Percentiles rank a stretch among this genome's conserved stretches.
phyloP scores from a whole-genome alignment of 164 flowering plant species.

The Dillenia suffruticosa region DNA sequence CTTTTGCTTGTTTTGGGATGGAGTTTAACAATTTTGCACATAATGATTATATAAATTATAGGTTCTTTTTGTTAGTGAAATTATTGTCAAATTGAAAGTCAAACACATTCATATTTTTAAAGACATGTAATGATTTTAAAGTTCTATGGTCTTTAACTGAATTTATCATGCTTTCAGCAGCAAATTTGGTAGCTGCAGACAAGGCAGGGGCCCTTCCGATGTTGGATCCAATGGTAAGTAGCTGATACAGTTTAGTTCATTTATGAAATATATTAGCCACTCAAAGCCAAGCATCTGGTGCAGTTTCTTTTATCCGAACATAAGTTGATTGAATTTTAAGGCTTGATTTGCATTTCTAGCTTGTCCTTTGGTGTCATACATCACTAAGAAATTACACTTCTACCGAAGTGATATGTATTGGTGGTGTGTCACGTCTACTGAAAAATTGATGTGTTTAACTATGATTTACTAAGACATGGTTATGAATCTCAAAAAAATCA shows the following conservation, averaged over 20 bases:
- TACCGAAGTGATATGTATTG: no score
- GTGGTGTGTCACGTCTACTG: not conserved
- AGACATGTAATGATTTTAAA: not conserved
- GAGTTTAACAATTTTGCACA: not conserved
- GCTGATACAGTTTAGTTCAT: not conserved
- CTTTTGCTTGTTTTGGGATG: not conserved
- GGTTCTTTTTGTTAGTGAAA: not conserved
- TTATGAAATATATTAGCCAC: no score
- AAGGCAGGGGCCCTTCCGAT: slow-evolving; percentile 39
- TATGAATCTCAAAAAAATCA: not conserved
- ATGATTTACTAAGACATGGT: not conserved
- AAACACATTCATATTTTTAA: not conserved
- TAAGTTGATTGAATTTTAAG: not conserved
- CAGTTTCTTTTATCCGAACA: not conserved
- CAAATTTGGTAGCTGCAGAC: slow-evolving; percentile 35
- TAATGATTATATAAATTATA: not conserved
- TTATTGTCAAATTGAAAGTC: not conserved
- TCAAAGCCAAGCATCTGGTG: no score
- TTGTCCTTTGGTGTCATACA: not conserved
- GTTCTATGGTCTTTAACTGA: not conserved
- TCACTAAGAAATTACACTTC: no score
- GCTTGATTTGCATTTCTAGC: not conserved
- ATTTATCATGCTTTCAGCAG: slow-evolving; percentile 35
- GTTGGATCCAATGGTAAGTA: slow-evolving; percentile 36
- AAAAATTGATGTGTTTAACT: not conserved